Conservation (phyloP, 2,329 filamentous ascomycete species). For the Aspergillus sp. region DNA sequence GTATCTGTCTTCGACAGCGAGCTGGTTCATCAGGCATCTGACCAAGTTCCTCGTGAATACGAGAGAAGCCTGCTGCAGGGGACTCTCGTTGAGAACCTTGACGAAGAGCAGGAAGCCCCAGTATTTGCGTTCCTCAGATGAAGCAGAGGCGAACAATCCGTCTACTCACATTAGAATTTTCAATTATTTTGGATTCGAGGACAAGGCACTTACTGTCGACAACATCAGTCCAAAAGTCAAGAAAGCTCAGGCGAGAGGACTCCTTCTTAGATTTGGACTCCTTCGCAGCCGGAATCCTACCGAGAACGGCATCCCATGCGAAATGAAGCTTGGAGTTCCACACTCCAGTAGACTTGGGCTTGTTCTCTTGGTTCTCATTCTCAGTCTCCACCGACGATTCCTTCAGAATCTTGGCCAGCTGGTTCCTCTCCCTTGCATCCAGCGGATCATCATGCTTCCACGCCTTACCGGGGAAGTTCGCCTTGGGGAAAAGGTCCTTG, state of each 20-base stretch:
- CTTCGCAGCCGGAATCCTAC: conserved; percentile 29
- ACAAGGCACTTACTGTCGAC: conserved; percentile 65
- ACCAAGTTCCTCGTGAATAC: conserved; percentile 82
- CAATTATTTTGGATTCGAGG: not conserved
- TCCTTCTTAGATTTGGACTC: conserved; percentile 24
- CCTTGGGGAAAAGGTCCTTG: conserved; percentile 55
- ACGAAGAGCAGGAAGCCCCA: conserved; percentile 85
- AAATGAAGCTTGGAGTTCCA: conserved; percentile 80
- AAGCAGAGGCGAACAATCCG: conserved; percentile 71
- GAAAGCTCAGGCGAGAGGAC: conserved; percentile 47
- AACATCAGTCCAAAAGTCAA: conserved; percentile 75
- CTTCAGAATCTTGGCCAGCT: conserved; percentile 70
- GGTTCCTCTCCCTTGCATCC: conserved; percentile 58
- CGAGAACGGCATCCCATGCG: conserved; percentile 76
- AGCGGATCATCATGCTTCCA: conserved; percentile 72
- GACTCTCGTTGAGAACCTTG: conserved; percentile 56
- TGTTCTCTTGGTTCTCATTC: conserved; percentile 22
- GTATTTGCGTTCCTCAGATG: conserved; percentile 83
- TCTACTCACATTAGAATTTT: conserved; percentile 44
- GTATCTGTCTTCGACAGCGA: conserved; percentile 68
- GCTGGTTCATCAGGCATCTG: conserved; percentile 74
- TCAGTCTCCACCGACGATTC: conserved; percentile 44
- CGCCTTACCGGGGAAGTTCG: conserved; percentile 60
- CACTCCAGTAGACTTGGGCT: conserved; percentile 51
- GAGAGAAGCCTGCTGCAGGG: conserved; percentile 45